Base-by-base conservation (phyloP, 192 early-diverging fungal genomes). In the Backusella luteola region DNA sequence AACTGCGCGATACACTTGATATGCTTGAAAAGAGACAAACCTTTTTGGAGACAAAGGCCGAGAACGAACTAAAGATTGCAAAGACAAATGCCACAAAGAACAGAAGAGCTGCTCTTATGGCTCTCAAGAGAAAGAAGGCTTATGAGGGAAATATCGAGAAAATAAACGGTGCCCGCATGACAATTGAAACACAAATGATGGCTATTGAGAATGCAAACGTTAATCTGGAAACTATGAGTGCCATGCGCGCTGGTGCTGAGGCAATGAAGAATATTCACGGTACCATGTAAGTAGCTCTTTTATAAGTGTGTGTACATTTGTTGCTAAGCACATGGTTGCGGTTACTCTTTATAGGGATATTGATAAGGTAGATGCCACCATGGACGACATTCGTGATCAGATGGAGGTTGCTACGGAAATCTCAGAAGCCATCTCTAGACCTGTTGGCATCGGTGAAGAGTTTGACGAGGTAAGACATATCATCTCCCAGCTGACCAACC, bases 381-480 rank as follows among this genome's bases (percentile, higher is more conserved):
- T 97, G 95, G 98, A 99, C 76, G 95, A 96, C 68, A 96, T 99
- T 75, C 90, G 94, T 35, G 98, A 99, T 74, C 96, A 99, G 81
- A 97, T 98, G 94, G 96, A 97, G 75, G 80, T 97, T 75, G 94
- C 96, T 21, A 96, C 96, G 78, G 98, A 98, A 84, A 90, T 99
- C 12, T 93, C 91, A 19, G 94, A 96, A 42, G 96, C 95, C 9
- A 96, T 99, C 78, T 92, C 96, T 53, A 91, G 92, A 81, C 96
- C 96, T 0, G 89, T 96, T 76, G 81, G 90, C 59, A 93, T 96
- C 79, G 96, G 96, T 6, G 83, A 90, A n/a, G 95, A 96, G 34
- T 76, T 97, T 80, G 96, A 99, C 76, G 96, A 98, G 79, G 88
- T 89, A 83, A 72, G 11, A 15, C 12, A 12, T 5, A 56, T 39